Evolutionary conservation across 2,329 filamentous ascomycete genomes (phyloP).

Genomic region (Fusarium transvaalense): DNA sequence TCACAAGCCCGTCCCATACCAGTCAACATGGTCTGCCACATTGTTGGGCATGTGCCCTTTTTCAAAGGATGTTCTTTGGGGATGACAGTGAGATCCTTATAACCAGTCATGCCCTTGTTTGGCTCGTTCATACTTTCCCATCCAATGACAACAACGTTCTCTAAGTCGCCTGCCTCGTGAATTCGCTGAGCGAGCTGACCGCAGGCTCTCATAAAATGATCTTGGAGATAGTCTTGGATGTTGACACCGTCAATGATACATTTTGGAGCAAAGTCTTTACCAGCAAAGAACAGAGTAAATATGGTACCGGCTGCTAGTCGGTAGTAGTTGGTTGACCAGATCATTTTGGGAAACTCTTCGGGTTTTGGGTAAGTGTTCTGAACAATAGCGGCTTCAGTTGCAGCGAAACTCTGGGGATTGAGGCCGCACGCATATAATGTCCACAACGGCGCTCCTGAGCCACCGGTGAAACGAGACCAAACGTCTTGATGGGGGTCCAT

Average conservation of each 20-base stretch:
- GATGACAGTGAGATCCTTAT: constrained; percentile 82
- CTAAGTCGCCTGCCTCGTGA: constrained; percentile 88
- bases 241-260: constrained; percentile 95
- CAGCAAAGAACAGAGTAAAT: constrained; percentile 94
- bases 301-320: constrained; percentile 88
- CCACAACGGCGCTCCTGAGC: constrained; percentile 97
- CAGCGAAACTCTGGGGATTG: constrained; percentile 85
- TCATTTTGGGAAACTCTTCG: constrained; percentile 94
- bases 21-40: constrained; percentile 92
- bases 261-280: constrained; percentile 92
- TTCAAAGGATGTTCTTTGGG: constrained; percentile 90
- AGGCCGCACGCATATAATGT: constrained; percentile 94
- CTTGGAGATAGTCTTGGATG: constrained; percentile 94
- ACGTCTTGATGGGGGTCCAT: constrained; percentile 99
- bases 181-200: constrained; percentile 86
- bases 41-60: constrained; percentile 92
- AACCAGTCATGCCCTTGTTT: constrained; percentile 87
- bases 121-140: constrained; percentile 99
- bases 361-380: constrained; percentile 94
- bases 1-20: constrained; percentile 94
- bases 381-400: constrained; percentile 91
- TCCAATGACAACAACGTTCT: constrained; percentile 88
- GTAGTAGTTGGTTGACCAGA: constrained; percentile 98
- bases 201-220: constrained; percentile 85
- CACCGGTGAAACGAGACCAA: constrained; percentile 94